These are phyloP conservation scores for Spergularia marina DNA, from an alignment of 148 eudicot species.

Conservation along the genomic window DNA sequence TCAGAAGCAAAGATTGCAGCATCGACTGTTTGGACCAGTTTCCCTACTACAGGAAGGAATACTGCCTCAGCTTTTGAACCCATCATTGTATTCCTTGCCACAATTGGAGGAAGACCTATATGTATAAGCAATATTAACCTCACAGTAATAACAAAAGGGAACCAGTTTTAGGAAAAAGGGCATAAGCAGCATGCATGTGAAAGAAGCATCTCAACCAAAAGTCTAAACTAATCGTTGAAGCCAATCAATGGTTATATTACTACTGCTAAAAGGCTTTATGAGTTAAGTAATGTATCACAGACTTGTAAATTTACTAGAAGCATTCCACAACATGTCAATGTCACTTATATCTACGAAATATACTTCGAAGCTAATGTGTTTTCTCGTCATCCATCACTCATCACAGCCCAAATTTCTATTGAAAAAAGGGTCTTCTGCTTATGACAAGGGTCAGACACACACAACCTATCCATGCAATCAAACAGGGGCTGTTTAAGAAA, in stretches of 20 bases:
- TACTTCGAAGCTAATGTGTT: background rate
- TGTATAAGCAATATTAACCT: constrained; percentile 19
- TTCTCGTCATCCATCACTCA: background rate
- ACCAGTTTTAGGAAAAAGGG: background rate
- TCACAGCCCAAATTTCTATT: too few species aligned
- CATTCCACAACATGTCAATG: background rate
- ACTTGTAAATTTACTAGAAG: background rate
- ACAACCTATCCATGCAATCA: too few species aligned
- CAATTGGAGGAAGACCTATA: constrained; percentile 86
- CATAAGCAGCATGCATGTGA: background rate
- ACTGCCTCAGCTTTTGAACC: constrained; percentile 75
- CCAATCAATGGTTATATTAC: too few species aligned
- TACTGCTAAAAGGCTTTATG: background rate
- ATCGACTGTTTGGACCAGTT: constrained; percentile 56
- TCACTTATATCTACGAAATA: background rate
- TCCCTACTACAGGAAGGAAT: constrained; percentile 83
- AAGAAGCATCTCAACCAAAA: too few species aligned
- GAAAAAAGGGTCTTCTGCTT: too few species aligned
- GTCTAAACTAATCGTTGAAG: too few species aligned
- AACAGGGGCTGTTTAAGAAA: background rate
- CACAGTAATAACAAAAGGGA: background rate
- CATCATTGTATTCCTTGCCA: constrained; percentile 87
- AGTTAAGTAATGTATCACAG: background rate
- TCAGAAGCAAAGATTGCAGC: constrained; percentile 75
- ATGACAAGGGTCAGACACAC: too few species aligned